Base-by-base conservation (phyloP, 345 rosid species). In the Salix koriyanagi region DNA sequence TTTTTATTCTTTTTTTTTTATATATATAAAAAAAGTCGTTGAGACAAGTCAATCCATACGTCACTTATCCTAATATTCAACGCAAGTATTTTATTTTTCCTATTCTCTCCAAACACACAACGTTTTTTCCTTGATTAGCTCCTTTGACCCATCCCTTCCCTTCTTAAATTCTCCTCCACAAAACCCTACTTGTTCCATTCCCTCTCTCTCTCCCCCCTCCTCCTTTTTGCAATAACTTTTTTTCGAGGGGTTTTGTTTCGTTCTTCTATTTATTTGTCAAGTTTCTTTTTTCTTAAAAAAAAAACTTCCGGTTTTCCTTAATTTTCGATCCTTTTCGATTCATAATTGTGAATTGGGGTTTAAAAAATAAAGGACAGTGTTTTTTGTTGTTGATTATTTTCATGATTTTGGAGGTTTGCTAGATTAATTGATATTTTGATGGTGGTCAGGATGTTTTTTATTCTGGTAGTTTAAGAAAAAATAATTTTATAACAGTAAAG, bases 141-240 rank as follows among this genome's bases (percentile, higher is more conserved):
- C 56, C 60, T 60, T 4, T 19, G 11, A 11, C 42, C 11, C 4
- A 5, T 41, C 34, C 54, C 26, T 42, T 4, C 64, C 50, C 42
- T 19, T 62, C n/a, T 13, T 34, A 21, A 16, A 25, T 18, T 56
- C 70, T 61, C 48, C 72, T 77, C 65, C 75, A 36, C 75, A 46
- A 25, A 37, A 6, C 71, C 75, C 32, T 77, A 7, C 60, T 7
- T 67, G 18, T 30, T 21, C 36, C 5, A 21, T 44, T 48, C 61
- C 61, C 39, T 26, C 36, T 10, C 18, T 54, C 30, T 19, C 72
- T 4, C 30, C 37, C 23, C 36, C 79, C 58, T 37, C 54, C 42
- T 30, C 25, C 65, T 18, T 50, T 48, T 50, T 75, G 18, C 42
- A 15, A n/a, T 5, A 37, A 2, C 2, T 28, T 56, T 56, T 32